phyloP scores from a whole-genome alignment of 495 filamentous ascomycete genomes.

The Hypoxylon fragiforme region DNA sequence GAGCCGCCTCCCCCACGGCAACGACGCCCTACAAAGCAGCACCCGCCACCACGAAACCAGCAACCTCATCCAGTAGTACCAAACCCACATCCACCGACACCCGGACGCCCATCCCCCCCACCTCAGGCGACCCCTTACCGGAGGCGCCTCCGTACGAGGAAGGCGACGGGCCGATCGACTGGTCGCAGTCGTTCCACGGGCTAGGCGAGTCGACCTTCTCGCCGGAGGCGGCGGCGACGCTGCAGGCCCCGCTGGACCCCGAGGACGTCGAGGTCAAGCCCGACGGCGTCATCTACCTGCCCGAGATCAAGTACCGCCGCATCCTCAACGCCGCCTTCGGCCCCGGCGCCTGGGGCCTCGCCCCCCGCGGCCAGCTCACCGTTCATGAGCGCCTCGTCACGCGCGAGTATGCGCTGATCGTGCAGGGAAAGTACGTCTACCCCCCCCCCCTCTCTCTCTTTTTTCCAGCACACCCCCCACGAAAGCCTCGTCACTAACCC shows the following conservation, averaged over 20 bases:
- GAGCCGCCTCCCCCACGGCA: background rate
- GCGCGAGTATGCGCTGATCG: slow-evolving; percentile 91
- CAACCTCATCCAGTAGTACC: background rate
- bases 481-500: too few relatives aligned
- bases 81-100: background rate
- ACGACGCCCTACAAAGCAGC: too few relatives aligned
- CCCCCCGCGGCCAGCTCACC: slow-evolving; percentile 85
- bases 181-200: slow-evolving; percentile 91
- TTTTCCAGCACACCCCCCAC: background rate
- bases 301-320: slow-evolving; percentile 96
- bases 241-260: slow-evolving; percentile 66
- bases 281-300: slow-evolving; percentile 93
- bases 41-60: background rate
- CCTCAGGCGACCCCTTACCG: slow-evolving; percentile 25
- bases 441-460: background rate
- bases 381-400: slow-evolving; percentile 88
- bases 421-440: slow-evolving; percentile 75
- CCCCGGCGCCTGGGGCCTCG: slow-evolving; percentile 93
- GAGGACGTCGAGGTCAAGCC: slow-evolving; percentile 94
- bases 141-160: slow-evolving; percentile 46
- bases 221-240: slow-evolving; percentile 70
- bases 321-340: slow-evolving; percentile 93
- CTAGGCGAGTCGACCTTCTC: slow-evolving; percentile 75
- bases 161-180: slow-evolving; percentile 72
- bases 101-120: slow-evolving; percentile 29